Evolutionary conservation across 768 basidiomycete species (phyloP).

Genomic region (Mycena indigotica): DNA sequence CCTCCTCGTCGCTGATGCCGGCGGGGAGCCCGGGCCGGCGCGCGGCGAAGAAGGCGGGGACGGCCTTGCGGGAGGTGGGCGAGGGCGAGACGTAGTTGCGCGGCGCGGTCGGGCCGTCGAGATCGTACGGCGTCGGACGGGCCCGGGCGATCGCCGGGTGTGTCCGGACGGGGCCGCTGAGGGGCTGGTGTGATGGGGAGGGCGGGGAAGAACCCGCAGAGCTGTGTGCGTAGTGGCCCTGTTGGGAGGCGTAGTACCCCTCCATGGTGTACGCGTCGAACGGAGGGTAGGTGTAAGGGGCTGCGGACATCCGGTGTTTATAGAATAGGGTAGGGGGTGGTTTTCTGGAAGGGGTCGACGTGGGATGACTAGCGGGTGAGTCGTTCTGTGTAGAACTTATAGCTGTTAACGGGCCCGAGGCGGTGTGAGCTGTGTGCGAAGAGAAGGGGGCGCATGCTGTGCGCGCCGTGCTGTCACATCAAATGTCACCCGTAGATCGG

Average conservation of each 20-base stretch:
- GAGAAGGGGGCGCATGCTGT: neutral
- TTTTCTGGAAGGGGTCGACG: neutral
- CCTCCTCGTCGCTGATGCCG: constrained; percentile 42
- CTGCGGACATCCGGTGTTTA: neutral
- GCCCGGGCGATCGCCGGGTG: constrained; percentile 10
- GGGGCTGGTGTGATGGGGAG: constrained; percentile 12
- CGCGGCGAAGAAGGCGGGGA: constrained; percentile 58
- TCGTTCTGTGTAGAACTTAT: neutral
- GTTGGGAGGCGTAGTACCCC: neutral
- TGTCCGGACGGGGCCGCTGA: constrained; percentile 15
- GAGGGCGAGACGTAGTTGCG: constrained; percentile 60
- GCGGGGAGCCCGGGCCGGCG: constrained; percentile 52
- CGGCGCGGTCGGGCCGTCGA: constrained; percentile 65
- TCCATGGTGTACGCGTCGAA: neutral
- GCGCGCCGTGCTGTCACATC: neutral
- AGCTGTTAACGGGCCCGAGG: neutral
- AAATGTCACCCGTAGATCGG: neutral
- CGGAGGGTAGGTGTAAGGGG: neutral
- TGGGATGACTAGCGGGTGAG: neutral
- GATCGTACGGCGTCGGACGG: constrained; percentile 1
- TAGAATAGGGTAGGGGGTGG: neutral
- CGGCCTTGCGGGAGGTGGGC: constrained; percentile 62
- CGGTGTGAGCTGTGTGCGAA: neutral
- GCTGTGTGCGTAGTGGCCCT: neutral
- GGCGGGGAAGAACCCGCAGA: constrained; percentile 14